A percentile compares a stretch with the other conserved stretches of the same genome.
Conservation (phyloP, 192 early-diverging fungal species). For the Gigaspora rosea region DNA sequence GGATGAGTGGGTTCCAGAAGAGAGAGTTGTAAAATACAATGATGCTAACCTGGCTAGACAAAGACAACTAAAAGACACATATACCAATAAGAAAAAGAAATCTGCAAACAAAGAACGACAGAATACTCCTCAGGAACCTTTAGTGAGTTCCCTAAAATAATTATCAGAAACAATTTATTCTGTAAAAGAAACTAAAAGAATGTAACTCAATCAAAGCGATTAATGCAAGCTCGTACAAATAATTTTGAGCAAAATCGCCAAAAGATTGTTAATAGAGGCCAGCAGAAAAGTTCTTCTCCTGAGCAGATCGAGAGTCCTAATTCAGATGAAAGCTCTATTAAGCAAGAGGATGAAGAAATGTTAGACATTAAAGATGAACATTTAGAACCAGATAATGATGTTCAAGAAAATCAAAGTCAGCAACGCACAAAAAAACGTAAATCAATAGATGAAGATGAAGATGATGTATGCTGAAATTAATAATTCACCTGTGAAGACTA, state of each 20-base stretch:
- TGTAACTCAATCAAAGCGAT: not conserved
- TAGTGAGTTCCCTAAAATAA: not conserved
- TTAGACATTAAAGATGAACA: not conserved
- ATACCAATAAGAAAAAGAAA: conserved; percentile 33
- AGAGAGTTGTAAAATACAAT: conserved; percentile 78
- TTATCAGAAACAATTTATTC: not conserved
- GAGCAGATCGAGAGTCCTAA: not conserved
- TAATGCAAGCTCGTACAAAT: not conserved
- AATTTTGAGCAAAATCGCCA: not conserved
- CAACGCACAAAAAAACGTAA: conserved; percentile 5
- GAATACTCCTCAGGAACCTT: not conserved
- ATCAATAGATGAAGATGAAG: not conserved
- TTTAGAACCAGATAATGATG: not conserved
- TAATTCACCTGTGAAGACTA: not conserved
- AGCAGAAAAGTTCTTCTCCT: not conserved
- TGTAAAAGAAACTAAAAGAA: not conserved
- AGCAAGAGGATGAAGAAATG: not conserved
- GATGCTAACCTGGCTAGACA: conserved; percentile 85
- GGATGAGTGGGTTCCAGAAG: conserved; percentile 99
- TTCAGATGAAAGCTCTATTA: not conserved
- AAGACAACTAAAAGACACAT: conserved; percentile 66
- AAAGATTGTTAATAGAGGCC: not conserved
- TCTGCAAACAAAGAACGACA: not conserved
- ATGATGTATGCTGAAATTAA: not conserved
- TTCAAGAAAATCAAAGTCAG: not conserved